Conservation (phyloP, 768 basidiomycete genomes). For the Cantharellus anzutake region DNA sequence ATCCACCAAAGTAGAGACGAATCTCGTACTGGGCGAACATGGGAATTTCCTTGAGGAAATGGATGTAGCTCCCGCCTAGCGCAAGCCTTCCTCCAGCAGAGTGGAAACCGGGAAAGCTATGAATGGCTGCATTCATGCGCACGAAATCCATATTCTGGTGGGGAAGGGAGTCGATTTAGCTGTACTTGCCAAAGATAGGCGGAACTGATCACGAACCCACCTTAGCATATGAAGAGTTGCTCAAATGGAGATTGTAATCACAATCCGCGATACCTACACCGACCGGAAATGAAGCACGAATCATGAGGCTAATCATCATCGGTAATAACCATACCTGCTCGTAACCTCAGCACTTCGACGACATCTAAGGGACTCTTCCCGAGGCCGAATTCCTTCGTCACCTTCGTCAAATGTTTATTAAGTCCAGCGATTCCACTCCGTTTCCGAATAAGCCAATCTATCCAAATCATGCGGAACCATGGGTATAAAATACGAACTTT, state of each 20-base stretch:
- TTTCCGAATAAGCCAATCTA: neutral
- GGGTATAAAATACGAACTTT: neutral
- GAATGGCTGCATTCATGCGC: neutral
- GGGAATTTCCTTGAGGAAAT: conserved; percentile 53
- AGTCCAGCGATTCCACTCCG: neutral
- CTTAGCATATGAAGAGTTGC: conserved; percentile 69
- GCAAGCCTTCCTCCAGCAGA: neutral
- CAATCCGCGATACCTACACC: conserved; percentile 40
- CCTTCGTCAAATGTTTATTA: neutral
- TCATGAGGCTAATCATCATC: neutral
- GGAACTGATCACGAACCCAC: conserved; percentile 14
- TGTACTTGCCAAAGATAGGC: neutral
- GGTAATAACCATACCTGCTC: conserved; percentile 32
- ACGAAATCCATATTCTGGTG: neutral
- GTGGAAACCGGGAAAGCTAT: neutral
- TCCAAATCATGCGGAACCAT: neutral
- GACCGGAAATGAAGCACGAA: neutral
- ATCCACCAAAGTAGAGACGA: conserved; percentile 32
- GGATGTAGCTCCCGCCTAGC: conserved; percentile 35
- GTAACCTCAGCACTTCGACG: conserved; percentile 23
- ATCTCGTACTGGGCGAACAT: conserved; percentile 44
- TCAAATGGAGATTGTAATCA: conserved; percentile 57
- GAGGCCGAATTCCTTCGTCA: conserved; percentile 22
- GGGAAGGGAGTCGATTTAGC: neutral
- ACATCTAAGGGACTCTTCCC: conserved; percentile 37